These are phyloP conservation scores for Agaricales sp. DNA, from an alignment of 1,284 basidiomycete species.

Conservation along the genomic window DNA sequence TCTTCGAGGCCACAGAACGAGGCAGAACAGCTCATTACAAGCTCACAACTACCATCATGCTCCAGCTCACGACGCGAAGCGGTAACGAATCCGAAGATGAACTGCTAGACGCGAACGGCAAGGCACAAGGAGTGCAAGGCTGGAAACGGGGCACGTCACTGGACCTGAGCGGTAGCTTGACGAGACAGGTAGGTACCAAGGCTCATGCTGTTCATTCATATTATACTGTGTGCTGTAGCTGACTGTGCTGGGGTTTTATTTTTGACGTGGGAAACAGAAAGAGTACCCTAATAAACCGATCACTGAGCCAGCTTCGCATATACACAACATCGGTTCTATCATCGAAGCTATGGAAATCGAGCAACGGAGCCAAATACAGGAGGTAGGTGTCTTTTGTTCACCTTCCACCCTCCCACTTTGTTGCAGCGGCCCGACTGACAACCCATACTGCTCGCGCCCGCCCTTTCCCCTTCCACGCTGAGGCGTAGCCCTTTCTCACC, in stretches of 20 bases:
- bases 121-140: slow-evolving; percentile 26
- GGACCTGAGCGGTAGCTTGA: slow-evolving; percentile 91
- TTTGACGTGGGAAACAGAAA: too few species aligned
- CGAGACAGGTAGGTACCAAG: slow-evolving; percentile 69
- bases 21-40: slow-evolving; percentile 93
- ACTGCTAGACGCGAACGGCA: slow-evolving; percentile 27
- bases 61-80: slow-evolving; percentile 72
- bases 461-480: too few species aligned
- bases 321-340: slow-evolving; percentile 88
- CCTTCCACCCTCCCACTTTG: not conserved
- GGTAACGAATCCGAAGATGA: slow-evolving; percentile 33
- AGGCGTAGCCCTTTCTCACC: not conserved
- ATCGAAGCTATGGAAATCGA: slow-evolving; percentile 99
- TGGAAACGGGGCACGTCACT: slow-evolving; percentile 67
- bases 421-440: not conserved
- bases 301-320: slow-evolving; percentile 71
- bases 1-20: slow-evolving; percentile 89
- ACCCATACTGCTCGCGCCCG: too few species aligned
- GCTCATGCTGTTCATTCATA: slow-evolving; percentile 7
- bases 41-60: slow-evolving; percentile 95
- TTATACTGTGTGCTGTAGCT: slow-evolving; percentile 3
- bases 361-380: slow-evolving; percentile 92
- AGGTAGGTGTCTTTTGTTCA: slow-evolving; percentile 31
- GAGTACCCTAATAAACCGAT: slow-evolving; percentile 81
- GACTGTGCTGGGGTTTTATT: too few species aligned